These are phyloP conservation scores for Sanghuangporus weigelae DNA, from an alignment of 1,284 basidiomycete species.

Conservation along the genomic window DNA sequence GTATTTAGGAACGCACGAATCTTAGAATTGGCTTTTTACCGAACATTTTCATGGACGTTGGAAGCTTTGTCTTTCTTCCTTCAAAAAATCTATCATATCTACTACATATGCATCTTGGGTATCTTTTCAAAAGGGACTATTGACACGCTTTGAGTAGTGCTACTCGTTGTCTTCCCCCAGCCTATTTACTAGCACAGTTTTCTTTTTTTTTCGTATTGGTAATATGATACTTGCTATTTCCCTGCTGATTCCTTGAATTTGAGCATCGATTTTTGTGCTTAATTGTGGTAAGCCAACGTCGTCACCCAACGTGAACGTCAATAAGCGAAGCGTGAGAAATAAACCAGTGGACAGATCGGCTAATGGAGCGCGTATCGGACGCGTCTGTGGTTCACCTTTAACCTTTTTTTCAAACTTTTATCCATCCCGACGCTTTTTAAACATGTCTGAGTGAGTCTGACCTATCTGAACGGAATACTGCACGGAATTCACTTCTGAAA, in stretches of 20 bases:
- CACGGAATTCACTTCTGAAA: neutral
- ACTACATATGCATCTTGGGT: no score
- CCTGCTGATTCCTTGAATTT: no score
- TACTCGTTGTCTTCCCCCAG: no score
- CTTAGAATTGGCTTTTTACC: no score
- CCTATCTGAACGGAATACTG: neutral
- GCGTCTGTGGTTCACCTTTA: conserved; percentile 4
- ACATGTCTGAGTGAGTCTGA: conserved; percentile 1
- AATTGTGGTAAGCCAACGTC: neutral
- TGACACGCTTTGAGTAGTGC: no score
- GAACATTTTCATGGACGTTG: no score
- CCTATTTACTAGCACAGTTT: no score
- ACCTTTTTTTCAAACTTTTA: neutral
- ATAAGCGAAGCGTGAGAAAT: neutral
- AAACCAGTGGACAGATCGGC: neutral
- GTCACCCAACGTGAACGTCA: neutral
- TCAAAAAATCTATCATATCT: no score
- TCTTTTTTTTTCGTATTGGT: no score
- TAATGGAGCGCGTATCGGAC: conserved; percentile 6
- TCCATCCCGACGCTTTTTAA: neutral
- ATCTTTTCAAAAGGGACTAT: no score
- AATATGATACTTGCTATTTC: no score
- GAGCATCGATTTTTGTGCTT: neutral
- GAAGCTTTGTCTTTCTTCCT: neutral
- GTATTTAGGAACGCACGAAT: neutral